phyloP scores from a whole-genome alignment of 1,139 yeast genomes.

The Lodderomyces jiufengensis region DNA sequence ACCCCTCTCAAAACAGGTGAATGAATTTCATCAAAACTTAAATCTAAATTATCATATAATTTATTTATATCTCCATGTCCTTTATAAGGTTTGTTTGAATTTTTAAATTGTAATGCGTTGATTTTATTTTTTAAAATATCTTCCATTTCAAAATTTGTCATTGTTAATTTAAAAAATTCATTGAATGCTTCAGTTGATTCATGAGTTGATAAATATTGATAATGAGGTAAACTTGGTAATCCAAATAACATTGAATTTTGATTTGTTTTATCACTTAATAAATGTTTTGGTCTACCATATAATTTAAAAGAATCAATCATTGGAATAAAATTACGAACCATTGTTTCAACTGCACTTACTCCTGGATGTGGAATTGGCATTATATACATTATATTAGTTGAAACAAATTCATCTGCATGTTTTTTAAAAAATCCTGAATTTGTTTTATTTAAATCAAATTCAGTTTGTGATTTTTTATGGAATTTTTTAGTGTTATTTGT shows the following conservation, averaged over 20 bases:
- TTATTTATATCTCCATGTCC: slow-evolving; percentile 34
- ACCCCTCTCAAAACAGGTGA: slow-evolving; percentile 16
- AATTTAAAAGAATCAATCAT: slow-evolving; percentile 51
- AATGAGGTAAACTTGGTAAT: slow-evolving; percentile 55
- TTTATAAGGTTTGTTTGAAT: slow-evolving; percentile 14
- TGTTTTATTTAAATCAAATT: slow-evolving; percentile 13
- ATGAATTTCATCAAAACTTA: slow-evolving; percentile 18
- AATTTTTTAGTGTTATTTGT: slow-evolving; percentile 1
- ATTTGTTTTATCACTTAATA: slow-evolving; percentile 44
- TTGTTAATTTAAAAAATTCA: slow-evolving; percentile 24
- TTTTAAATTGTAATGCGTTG: slow-evolving; percentile 13
- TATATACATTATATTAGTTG: slow-evolving; percentile 39
- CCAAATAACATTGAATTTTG: slow-evolving; percentile 49
- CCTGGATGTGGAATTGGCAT: slow-evolving; percentile 57
- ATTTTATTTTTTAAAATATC: slow-evolving; percentile 9
- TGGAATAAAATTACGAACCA: slow-evolving; percentile 52
- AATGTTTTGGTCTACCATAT: slow-evolving; percentile 53
- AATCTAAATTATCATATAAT: slow-evolving; percentile 29
- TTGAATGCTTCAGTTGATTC: slow-evolving; percentile 36
- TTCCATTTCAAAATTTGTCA: slow-evolving; percentile 22
- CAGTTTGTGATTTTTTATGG: slow-evolving; percentile 8
- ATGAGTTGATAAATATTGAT: slow-evolving; percentile 43
- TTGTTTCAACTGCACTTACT: slow-evolving; percentile 53
- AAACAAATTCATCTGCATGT: slow-evolving; percentile 28
- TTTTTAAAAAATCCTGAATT: slow-evolving; percentile 22